Percentiles rank a stretch among this genome's conserved stretches.
phyloP scores from a whole-genome alignment of 495 filamentous ascomycete genomes.

The Aspergillus hancockii region DNA sequence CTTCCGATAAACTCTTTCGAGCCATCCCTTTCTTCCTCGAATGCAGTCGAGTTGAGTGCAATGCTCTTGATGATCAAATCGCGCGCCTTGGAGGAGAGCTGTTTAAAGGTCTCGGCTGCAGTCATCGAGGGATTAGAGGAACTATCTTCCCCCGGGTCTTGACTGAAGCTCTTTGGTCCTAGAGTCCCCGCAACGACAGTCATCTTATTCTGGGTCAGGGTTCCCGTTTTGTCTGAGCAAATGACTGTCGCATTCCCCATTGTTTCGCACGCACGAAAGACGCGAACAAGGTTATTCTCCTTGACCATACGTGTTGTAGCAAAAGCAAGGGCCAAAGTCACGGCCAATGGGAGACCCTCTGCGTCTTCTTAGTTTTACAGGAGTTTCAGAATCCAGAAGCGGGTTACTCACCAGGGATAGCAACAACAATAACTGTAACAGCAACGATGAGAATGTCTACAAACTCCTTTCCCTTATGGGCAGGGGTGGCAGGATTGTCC shows the following conservation, averaged over 20 bases:
- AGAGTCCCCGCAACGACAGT: constrained; percentile 65
- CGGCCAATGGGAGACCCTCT: constrained; percentile 67
- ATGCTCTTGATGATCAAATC: constrained; percentile 60
- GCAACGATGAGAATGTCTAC: constrained; percentile 68
- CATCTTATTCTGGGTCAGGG: constrained; percentile 73
- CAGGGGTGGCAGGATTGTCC: constrained; percentile 46
- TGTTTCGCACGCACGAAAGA: constrained; percentile 67
- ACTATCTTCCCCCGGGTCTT: constrained; percentile 31
- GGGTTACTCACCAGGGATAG: constrained; percentile 54
- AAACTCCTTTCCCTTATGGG: constrained; percentile 63
- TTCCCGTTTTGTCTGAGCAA: constrained; percentile 72
- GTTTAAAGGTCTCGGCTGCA: constrained; percentile 38
- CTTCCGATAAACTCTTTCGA: constrained; percentile 61
- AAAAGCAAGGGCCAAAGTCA: constrained; percentile 69
- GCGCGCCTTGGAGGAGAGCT: constrained; percentile 40
- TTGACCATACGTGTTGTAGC: constrained; percentile 70
- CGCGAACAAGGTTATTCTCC: constrained; percentile 68
- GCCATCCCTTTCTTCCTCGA: constrained; percentile 62
- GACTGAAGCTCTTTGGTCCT: constrained; percentile 56
- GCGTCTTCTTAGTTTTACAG: constrained; percentile 16
- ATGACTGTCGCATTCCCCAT: constrained; percentile 73
- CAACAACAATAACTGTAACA: constrained; percentile 71
- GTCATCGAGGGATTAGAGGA: constrained; percentile 16
- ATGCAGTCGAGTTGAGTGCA: constrained; percentile 67
- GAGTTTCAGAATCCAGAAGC: neutral